phyloP scores from a whole-genome alignment of 2,329 filamentous ascomycete genomes.

The Pyricularia grisea region DNA sequence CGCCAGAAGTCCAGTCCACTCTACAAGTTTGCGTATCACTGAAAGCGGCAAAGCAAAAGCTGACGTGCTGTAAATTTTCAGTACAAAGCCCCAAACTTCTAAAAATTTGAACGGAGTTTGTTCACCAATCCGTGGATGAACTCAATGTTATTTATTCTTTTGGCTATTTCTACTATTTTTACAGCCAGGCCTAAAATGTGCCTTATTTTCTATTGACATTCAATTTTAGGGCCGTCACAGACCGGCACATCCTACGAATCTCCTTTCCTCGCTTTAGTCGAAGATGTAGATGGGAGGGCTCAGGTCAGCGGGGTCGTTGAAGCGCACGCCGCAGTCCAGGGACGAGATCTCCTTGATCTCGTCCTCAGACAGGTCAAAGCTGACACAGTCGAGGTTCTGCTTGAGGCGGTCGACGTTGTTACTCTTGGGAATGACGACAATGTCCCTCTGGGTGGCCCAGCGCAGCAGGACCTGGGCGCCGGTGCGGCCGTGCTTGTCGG shows the following conservation, averaged over 20 bases:
- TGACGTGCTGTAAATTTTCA: too few species aligned
- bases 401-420: slow-evolving; percentile 40
- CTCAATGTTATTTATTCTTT: not conserved
- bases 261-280: not conserved
- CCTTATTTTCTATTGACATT: not conserved
- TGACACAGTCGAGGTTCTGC: slow-evolving; percentile 46
- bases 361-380: slow-evolving; percentile 40
- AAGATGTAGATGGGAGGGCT: slow-evolving; percentile 8
- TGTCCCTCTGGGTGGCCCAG: slow-evolving; percentile 75
- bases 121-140: not conserved
- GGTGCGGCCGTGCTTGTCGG: slow-evolving; percentile 60
- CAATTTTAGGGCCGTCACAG: not conserved
- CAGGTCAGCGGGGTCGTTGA: slow-evolving; percentile 41
- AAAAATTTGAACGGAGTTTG: not conserved
- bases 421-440: slow-evolving; percentile 69
- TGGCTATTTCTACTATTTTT: not conserved
- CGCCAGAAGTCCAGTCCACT: not conserved
- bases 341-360: slow-evolving; percentile 46
- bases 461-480: slow-evolving; percentile 74
- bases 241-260: not conserved
- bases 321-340: slow-evolving; percentile 44
- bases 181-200: not conserved
- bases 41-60: too few species aligned
- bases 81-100: too few species aligned
- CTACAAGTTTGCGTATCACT: not conserved